Evolutionary conservation across 805 yeast species (phyloP), one percentile per base, ranked within the genome.

Genomic region (Lipomyces orientalis): DNA sequence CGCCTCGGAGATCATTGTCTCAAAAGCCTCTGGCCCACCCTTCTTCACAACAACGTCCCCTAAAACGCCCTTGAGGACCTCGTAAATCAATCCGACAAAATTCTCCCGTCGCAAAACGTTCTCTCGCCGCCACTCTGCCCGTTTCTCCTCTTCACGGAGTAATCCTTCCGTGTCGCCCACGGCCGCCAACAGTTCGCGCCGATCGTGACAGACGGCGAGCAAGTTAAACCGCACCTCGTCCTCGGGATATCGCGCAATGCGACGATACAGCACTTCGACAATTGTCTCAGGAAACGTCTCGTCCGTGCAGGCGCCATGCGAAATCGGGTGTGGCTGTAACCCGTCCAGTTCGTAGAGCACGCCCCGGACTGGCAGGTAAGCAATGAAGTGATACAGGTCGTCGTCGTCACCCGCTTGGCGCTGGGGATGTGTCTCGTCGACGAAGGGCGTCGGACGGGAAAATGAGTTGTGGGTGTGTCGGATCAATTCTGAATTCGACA

Each of bases 261-360:
- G 79, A 19, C 81, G 76, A 64, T 75, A 79, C 10, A 88, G 74
- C 1, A 86, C 85, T 9, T 74, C 72, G 6, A 86, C 83, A 19
- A 86, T 73, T 54, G 75, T 75, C 54, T 77, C 76, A 60, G 85
- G 82, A 60, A 84, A 84, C 16, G 81, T 81, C 6, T 79, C 79
- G 16, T 75, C 72, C 1, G 71, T 71, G 69, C 87, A 82, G 2
- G 74, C 75, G 0, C 84, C 84, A 73, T 87, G 90, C 61, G 76
- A 78, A 54, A 88, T 86, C 1, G 91, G 90, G 57, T 76, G 82
- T 29, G 78, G 79, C 64, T 84, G 85, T 61, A 88, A 79, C 1
- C 91, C 91, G 74, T 88, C 91, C 60, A 88, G 77, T 73, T 88
- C 91, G 74, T 85, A 86, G 14, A 88, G 78, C 39, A 75, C 74